A percentile compares a stretch with the other conserved stretches of the same genome.
Evolutionary conservation across 2,329 filamentous ascomycete species (phyloP).

Genomic region (Coleophoma cylindrospora): DNA sequence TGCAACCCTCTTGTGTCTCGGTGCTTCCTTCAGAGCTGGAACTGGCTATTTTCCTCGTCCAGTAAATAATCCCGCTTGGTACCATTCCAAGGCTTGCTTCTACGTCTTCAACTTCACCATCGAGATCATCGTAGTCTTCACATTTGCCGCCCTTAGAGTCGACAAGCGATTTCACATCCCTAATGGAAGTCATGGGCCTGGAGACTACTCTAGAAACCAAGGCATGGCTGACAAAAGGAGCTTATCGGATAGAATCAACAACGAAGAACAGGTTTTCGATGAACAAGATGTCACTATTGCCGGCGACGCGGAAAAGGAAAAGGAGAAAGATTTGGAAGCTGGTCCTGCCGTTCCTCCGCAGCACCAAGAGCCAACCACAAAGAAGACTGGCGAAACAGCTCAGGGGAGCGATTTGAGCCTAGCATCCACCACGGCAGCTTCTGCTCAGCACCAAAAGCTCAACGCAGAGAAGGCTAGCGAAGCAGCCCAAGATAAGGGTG

Average conservation of each 20-base stretch:
- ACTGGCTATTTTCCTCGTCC: constrained; percentile 38
- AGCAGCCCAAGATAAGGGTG: too few species aligned
- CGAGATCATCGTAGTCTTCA: constrained; percentile 64
- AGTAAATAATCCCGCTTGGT: constrained; percentile 56
- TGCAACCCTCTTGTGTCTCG: constrained; percentile 56
- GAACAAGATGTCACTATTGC: too few species aligned
- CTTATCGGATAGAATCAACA: constrained; percentile 6
- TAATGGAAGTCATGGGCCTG: constrained; percentile 57
- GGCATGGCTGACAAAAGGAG: constrained; percentile 1
- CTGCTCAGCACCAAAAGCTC: too few species aligned
- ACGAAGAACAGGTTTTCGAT: constrained; percentile 9
- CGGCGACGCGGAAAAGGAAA: too few species aligned
- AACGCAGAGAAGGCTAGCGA: too few species aligned
- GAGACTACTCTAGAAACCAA: constrained; percentile 30
- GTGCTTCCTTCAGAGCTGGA: constrained; percentile 64
- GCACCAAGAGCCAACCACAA: too few species aligned
- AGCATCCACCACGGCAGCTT: too few species aligned
- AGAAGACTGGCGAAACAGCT: too few species aligned
- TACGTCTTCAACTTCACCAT: constrained; percentile 76
- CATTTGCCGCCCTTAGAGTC: constrained; percentile 63
- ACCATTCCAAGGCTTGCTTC: constrained; percentile 66
- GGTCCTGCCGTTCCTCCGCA: too few species aligned
- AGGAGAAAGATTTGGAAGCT: too few species aligned
- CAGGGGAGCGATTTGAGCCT: too few species aligned
- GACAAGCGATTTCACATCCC: constrained; percentile 74